phyloP scores from a whole-genome alignment of 345 rosid genomes.

The Trapa bicornis region DNA sequence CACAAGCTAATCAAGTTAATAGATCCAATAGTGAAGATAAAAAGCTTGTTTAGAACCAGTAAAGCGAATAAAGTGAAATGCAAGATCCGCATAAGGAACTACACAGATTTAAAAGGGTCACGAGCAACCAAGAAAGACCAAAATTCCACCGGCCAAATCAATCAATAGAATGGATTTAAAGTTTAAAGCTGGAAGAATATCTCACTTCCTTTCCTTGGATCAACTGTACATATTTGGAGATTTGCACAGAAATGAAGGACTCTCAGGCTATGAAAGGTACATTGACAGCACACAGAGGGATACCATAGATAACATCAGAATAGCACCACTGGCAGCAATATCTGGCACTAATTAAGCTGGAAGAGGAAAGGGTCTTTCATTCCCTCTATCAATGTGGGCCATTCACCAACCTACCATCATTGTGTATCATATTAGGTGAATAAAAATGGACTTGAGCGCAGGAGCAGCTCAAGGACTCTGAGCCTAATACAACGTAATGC shows the following conservation, averaged over 20 bases:
- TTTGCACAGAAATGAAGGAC: slow-evolving; percentile 11
- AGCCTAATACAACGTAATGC: background rate
- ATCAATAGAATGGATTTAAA: background rate
- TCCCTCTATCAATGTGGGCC: background rate
- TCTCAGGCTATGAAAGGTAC: slow-evolving; percentile 2
- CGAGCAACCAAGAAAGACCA: background rate
- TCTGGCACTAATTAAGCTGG: background rate
- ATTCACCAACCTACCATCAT: background rate
- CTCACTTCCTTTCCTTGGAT: slow-evolving; percentile 2
- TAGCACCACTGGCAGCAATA: background rate
- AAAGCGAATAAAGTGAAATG: background rate
- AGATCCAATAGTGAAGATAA: background rate
- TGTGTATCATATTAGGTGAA: no score
- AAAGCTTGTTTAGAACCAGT: background rate
- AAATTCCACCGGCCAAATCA: background rate
- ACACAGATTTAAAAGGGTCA: background rate
- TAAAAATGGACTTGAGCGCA: background rate
- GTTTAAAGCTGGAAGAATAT: slow-evolving; percentile 1
- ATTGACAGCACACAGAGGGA: slow-evolving; percentile 17
- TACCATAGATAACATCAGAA: background rate
- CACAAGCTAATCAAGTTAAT: background rate
- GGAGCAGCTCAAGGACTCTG: background rate
- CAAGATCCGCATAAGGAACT: background rate
- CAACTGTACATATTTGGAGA: slow-evolving; percentile 11
- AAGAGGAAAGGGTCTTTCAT: background rate